A percentile compares a stretch with the other conserved stretches of the same genome.
Evolutionary conservation across 768 basidiomycete species (phyloP).

Genomic region (Suillus plorans): DNA sequence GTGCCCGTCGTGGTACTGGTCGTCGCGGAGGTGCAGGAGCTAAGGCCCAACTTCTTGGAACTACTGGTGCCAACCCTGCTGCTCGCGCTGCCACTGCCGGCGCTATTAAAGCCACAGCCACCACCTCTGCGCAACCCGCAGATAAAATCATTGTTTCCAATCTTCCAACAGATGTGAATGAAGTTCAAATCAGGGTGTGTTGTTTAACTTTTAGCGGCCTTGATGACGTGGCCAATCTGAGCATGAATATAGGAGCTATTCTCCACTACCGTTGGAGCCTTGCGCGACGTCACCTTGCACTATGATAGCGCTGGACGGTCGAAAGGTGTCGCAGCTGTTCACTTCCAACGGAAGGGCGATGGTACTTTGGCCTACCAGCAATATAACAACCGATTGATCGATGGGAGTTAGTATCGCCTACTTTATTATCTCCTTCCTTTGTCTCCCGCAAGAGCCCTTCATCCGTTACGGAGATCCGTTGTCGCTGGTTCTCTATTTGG

Average conservation of each 20-base stretch:
- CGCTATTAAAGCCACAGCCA: constrained; percentile 39
- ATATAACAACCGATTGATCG: constrained; percentile 99
- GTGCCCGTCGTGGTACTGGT: constrained; percentile 40
- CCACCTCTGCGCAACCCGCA: constrained; percentile 43
- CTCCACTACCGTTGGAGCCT: constrained; percentile 83
- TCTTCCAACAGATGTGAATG: constrained; percentile 90
- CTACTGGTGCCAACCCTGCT: constrained; percentile 43
- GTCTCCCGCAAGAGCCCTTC: constrained; percentile 21
- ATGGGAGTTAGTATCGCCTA: constrained; percentile 97
- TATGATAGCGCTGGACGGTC: constrained; percentile 85
- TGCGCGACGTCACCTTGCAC: constrained; percentile 79
- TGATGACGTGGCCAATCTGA: constrained; percentile 5
- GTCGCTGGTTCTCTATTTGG: constrained; percentile 21
- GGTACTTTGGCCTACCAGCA: constrained; percentile 89
- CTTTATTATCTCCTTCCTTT: constrained; percentile 34
- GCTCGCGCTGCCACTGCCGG: constrained; percentile 52
- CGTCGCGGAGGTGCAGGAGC: constrained; percentile 40
- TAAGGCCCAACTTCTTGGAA: constrained; percentile 64
- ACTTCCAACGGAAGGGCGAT: constrained; percentile 84
- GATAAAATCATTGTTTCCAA: constrained; percentile 97
- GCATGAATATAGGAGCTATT: constrained; percentile 77
- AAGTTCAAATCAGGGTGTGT: constrained; percentile 84
- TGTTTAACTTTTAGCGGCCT: neutral
- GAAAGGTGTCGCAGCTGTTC: constrained; percentile 86
- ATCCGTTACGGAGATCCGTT: constrained; percentile 19